phyloP scores from a whole-genome alignment of 2,329 filamentous ascomycete genomes.

The Paecilomyces variotii region DNA sequence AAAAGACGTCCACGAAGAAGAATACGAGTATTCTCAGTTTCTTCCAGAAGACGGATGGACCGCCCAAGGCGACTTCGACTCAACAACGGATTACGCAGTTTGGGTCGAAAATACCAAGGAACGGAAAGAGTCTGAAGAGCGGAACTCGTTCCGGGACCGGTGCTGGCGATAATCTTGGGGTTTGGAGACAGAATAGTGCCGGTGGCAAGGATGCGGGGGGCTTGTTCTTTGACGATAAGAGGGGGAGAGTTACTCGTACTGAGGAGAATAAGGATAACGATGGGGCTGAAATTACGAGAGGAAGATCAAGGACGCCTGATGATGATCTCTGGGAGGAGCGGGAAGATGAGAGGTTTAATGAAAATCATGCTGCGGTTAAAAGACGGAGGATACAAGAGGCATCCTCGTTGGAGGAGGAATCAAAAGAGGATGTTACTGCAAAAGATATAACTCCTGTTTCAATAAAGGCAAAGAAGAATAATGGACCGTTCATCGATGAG shows the following conservation, averaged over 20 bases:
- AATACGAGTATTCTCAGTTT: slow-evolving; percentile 66
- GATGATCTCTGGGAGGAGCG: slow-evolving; percentile 23
- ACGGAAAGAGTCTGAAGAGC: slow-evolving; percentile 15
- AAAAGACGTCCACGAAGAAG: slow-evolving; percentile 16
- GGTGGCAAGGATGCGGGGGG: slow-evolving; percentile 11
- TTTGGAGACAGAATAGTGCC: slow-evolving; percentile 6
- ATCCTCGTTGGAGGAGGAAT: background rate
- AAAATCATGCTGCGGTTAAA: slow-evolving; percentile 23
- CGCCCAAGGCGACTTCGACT: slow-evolving; percentile 38
- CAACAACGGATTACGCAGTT: slow-evolving; percentile 50
- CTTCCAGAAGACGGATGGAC: slow-evolving; percentile 60
- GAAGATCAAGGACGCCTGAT: slow-evolving; percentile 22
- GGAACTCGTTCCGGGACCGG: background rate
- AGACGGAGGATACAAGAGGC: slow-evolving; percentile 22
- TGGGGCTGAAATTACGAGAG: slow-evolving; percentile 2
- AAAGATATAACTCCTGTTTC: slow-evolving; percentile 1
- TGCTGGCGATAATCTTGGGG: background rate
- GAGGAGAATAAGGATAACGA: slow-evolving; percentile 1
- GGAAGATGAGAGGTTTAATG: slow-evolving; percentile 22
- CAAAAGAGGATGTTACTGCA: background rate
- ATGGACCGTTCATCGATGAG: slow-evolving; percentile 35
- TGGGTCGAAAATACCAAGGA: slow-evolving; percentile 19
- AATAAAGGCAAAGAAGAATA: slow-evolving; percentile 11
- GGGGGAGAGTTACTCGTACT: slow-evolving; percentile 6
- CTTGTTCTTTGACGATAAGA: slow-evolving; percentile 30